A percentile compares a stretch with the other conserved stretches of the same genome.
Evolutionary conservation across 2,329 filamentous ascomycete genomes (phyloP).

Genomic region (Neophaeococcomyces aloes): DNA sequence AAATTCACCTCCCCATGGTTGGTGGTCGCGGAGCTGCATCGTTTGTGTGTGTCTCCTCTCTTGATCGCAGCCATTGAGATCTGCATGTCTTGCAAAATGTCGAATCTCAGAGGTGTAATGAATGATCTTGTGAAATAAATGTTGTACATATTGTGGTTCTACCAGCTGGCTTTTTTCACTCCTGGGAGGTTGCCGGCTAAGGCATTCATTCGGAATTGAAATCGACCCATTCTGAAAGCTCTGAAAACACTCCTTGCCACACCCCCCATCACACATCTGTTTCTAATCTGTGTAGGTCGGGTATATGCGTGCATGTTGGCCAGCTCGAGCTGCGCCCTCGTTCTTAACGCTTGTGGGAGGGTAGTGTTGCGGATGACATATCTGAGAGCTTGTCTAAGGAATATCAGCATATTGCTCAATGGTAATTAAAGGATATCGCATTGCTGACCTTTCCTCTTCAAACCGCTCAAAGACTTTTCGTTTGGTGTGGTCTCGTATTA

Average conservation of each 20-base stretch:
- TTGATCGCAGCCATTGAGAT: too few relatives aligned
- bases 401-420: neutral
- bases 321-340: slow-evolving; percentile 85
- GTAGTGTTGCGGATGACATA: slow-evolving; percentile 92
- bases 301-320: slow-evolving; percentile 96
- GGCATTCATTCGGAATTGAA: slow-evolving; percentile 83
- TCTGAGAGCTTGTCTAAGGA: slow-evolving; percentile 69
- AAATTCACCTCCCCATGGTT: too few relatives aligned
- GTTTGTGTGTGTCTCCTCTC: too few relatives aligned
- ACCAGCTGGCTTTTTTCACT: slow-evolving; percentile 96
- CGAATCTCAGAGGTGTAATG: too few relatives aligned
- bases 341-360: slow-evolving; percentile 68
- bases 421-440: neutral
- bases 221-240: slow-evolving; percentile 85
- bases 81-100: too few relatives aligned
- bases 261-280: slow-evolving; percentile 86
- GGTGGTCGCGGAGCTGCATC: too few relatives aligned
- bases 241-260: slow-evolving; percentile 80
- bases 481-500: slow-evolving; percentile 93
- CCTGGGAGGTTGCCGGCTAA: slow-evolving; percentile 76
- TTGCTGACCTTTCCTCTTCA: slow-evolving; percentile 71
- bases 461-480: slow-evolving; percentile 79
- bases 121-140: too few relatives aligned
- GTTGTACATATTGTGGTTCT: slow-evolving; percentile 24
- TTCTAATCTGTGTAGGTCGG: slow-evolving; percentile 82